These are phyloP conservation scores for Trametes coccinea DNA, from an alignment of 768 basidiomycete species.

Conservation along the genomic window DNA sequence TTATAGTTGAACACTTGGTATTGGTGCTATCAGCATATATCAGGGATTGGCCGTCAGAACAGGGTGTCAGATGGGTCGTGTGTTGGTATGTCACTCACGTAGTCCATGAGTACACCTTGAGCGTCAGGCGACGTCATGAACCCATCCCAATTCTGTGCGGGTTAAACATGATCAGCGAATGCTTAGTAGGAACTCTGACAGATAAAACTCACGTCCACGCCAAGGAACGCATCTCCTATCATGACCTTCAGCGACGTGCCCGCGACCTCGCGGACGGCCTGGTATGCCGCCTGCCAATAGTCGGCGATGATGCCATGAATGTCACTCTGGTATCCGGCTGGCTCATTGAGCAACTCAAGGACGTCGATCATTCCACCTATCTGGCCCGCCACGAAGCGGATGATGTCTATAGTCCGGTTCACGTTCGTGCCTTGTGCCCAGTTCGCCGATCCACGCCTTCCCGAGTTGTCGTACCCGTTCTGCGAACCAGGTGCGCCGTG, in stretches of 20 bases:
- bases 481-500: constrained; percentile 69
- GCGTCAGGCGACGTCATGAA: constrained; percentile 56
- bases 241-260: constrained; percentile 57
- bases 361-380: constrained; percentile 60
- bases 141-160: constrained; percentile 53
- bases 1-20: constrained; percentile 71
- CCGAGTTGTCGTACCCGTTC: constrained; percentile 75
- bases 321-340: constrained; percentile 51
- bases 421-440: constrained; percentile 51
- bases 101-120: constrained; percentile 67
- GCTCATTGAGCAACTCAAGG: constrained; percentile 71
- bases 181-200: background rate
- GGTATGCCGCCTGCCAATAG: constrained; percentile 64
- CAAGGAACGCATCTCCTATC: constrained; percentile 73
- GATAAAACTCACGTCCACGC: constrained; percentile 45
- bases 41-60: background rate
- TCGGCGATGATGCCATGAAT: constrained; percentile 48
- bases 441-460: constrained; percentile 53
- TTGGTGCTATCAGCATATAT: constrained; percentile 48
- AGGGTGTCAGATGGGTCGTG: too few species aligned
- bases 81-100: constrained; percentile 38
- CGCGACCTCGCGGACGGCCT: constrained; percentile 50
- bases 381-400: constrained; percentile 53
- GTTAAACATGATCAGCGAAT: background rate
- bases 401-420: constrained; percentile 59